Evolutionary conservation across 192 early-diverging fungal species (phyloP), one percentile per base, ranked within the genome.

Genomic region (Umbelopsis isabellina): DNA sequence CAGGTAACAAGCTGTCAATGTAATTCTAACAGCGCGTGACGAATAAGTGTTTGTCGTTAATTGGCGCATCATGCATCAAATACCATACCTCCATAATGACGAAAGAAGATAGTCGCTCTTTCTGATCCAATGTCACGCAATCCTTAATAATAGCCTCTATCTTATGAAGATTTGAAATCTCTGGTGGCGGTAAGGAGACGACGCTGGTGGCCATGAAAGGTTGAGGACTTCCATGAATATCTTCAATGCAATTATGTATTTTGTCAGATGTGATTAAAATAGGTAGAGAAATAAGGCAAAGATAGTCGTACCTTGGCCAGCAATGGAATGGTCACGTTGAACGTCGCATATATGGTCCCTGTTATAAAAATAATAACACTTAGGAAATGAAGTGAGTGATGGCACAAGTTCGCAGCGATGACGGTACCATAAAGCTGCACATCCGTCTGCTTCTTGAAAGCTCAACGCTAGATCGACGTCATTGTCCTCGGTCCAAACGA

Each of bases 371-470:
- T 35, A 61, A 27, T 10, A 2, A 3, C 27, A 12, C 15, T 25
- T 61, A 16, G 30, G 18, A 16, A 16, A 18, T 5, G 48, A 2
- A 49, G 18, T 16, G 48, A 49, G 0, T 2, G 2, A 49, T 2
- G 1, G 1, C 20, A 21, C 16, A 21, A 21, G 10, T 6, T 5
- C 18, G 48, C 20, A 21, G 48, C 2, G 18, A 49, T 49, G 48
- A 20, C 3, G 20, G 71, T 85, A 91, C 93, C 92, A 88, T 61
- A 95, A 87, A 35, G 92, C 90, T 23, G 85, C 78, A 67, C 96
- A 97, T 50, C 94, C 95, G n/a, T 86, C 91, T 47, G 87, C 85
- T 71, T 94, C 91, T 82, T 97, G 92, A 80, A 98, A 98, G 71
- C 94, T 95, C 27, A 98, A 84, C 11, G 97, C 97, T 35, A 96